These are phyloP conservation scores for Pichia occidentalis DNA, from an alignment of 805 yeast species.

Conservation along the genomic window DNA sequence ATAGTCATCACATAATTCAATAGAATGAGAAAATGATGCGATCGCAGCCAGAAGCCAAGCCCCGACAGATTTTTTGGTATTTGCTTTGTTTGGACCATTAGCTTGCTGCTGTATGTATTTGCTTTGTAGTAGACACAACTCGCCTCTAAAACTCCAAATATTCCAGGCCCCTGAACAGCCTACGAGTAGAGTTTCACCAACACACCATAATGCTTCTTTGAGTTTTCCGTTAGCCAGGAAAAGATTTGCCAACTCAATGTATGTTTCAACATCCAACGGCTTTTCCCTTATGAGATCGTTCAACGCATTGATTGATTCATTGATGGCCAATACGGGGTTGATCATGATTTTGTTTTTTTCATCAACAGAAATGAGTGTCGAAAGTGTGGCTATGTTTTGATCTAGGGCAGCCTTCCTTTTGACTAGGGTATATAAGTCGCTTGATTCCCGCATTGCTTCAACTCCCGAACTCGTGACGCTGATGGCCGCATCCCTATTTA, in stretches of 20 bases:
- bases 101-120: conserved; percentile 1
- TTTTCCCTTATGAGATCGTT: conserved; percentile 46
- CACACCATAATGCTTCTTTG: conserved; percentile 58
- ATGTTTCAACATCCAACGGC: conserved; percentile 71
- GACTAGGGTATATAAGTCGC: conserved; percentile 4
- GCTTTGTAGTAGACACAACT: conserved; percentile 27
- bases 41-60: conserved; percentile 13
- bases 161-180: conserved; percentile 43
- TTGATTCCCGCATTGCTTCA: conserved; percentile 5
- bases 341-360: conserved; percentile 1
- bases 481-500: conserved; percentile 10
- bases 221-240: conserved; percentile 57
- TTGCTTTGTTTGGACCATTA: neutral
- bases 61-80: neutral
- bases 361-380: neutral
- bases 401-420: conserved; percentile 7
- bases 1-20: conserved; percentile 69
- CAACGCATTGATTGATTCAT: conserved; percentile 10
- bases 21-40: conserved; percentile 37
- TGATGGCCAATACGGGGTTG: conserved; percentile 2
- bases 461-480: conserved; percentile 7
- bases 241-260: conserved; percentile 71
- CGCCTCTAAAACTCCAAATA: conserved; percentile 59
- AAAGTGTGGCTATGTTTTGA: conserved; percentile 1
- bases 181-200: conserved; percentile 55